Evolutionary conservation across 805 yeast genomes (phyloP), one percentile per base, ranked within the genome.

Genomic region (Metschnikowia dekortorum): DNA sequence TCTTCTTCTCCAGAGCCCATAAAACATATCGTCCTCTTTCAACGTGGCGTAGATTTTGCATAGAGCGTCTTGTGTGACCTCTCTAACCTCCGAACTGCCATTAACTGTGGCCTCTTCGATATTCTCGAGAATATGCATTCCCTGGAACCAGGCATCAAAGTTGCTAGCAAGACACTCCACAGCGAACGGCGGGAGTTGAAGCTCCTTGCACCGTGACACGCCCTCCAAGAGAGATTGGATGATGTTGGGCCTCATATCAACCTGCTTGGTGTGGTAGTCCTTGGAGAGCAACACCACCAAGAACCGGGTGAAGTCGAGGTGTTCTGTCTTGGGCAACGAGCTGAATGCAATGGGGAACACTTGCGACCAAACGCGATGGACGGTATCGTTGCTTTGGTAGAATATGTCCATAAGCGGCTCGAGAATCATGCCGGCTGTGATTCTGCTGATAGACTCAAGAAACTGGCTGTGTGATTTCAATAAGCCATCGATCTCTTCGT

Each of bases 1-100:
- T 51, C 97, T 79, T 65, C 98, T 79, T 70, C 98, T 82, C 99
- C 99, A 94, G 57, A 90, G 76, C 3, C 99, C 99, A 65, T 94
- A 94, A 65, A 91, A 94, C 91, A 92, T 87, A 61, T 94, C 99
- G 48, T 89, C 96, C 61, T 94, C 99, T 59, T 89, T 95, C 47
- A 94, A 69, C 8, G 86, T 82, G 5, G 96, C 84, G 61, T 92
- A 94, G 66, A 92, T 72, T 68, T 95, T 97, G 34, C 90, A 82
- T 40, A 94, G 69, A 0, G 99, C 96, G 69, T 94, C 98, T 53
- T 86, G 84, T 50, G 88, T 89, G 2, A 90, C 84, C 51, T 91
- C 97, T 28, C 84, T 78, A 13, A 92, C 88, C 52, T 84, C 84
- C 9, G 82, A 76, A 59, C 85, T 88, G 31, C 87, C 91, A 39